These are phyloP conservation scores for Lactarius indigo DNA, from an alignment of 768 basidiomycete genomes.

Conservation along the genomic window DNA sequence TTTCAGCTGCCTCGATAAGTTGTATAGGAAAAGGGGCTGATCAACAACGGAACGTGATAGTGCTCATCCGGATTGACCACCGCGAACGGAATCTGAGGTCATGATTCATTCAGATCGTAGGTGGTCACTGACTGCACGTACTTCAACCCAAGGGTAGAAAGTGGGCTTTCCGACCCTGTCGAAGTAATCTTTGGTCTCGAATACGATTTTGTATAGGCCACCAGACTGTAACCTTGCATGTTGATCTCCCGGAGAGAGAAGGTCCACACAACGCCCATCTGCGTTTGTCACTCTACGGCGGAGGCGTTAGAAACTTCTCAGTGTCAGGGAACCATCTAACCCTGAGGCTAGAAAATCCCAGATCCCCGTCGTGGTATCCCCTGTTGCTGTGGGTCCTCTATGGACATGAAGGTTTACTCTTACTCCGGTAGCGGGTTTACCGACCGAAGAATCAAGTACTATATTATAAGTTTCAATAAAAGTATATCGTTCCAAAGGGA, in stretches of 20 bases:
- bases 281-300: constrained; percentile 61
- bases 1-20: constrained; percentile 88
- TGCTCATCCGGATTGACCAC: constrained; percentile 73
- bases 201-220: constrained; percentile 74
- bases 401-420: constrained; percentile 57
- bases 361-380: constrained; percentile 34
- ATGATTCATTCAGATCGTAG: background rate
- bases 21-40: constrained; percentile 89
- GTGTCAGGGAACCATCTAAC: constrained; percentile 36
- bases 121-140: constrained; percentile 33
- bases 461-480: background rate
- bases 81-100: constrained; percentile 62
- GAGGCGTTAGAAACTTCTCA: constrained; percentile 14
- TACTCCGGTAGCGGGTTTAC: constrained; percentile 75
- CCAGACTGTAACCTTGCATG: constrained; percentile 52
- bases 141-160: constrained; percentile 93
- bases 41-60: constrained; percentile 87
- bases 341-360: constrained; percentile 58
- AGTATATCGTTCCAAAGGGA: background rate
- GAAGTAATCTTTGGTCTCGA: constrained; percentile 83
- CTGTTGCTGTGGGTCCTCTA: constrained; percentile 31
- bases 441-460: constrained; percentile 87
- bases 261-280: constrained; percentile 78
- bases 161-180: constrained; percentile 55
- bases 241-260: constrained; percentile 58